Evolutionary conservation across 495 filamentous ascomycete genomes (phyloP), one percentile per base, ranked within the genome.

Genomic region (Aspergillus campestris): DNA sequence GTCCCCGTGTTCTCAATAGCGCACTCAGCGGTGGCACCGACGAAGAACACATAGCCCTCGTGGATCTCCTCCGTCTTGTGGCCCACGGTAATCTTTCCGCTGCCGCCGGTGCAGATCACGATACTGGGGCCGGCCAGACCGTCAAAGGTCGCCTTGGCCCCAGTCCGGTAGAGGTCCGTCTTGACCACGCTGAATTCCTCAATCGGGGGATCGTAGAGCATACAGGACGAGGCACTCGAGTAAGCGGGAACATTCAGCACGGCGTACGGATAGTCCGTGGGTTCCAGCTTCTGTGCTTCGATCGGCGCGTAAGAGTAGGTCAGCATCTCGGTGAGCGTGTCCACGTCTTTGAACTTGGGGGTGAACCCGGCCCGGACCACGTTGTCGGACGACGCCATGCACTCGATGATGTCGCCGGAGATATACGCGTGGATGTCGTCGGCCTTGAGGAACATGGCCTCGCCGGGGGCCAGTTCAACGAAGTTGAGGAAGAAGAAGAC

Each of bases 371-470:
- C 92, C 30, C 92, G 90, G 14, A 98, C 90, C 6, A 98, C 92
- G 51, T 98, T 98, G 70, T 98, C 92, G 31, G 87, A 94, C 14
- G 87, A 84, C 1, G 92, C 92, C 92, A 98, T 98, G 73, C 92
- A 97, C 67, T 98, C 92, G 54, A 98, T 89, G 55, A 98, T 95
- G 48, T 98, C 92, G 36, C 92, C 92, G 18, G 83, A 89, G 30
- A 98, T 74, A 62, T 98, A 98, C 13, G 92, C 92, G 60, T 98
- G 92, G 49, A 96, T 95, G 54, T 96, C 92, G 56, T 98, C 88
- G 11, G 92, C 92, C 55, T 86, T 87, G 15, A 98, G 70, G 69
- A 96, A 98, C 74, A 98, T 89, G 11, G 90, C 92, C 64, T 98
- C 91, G 30, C 92, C 92, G 7, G 89, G 78, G 12, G 82, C 69